These are phyloP conservation scores for Micractinium conductrix DNA, from an alignment of 139 green algal species.

Conservation along the genomic window DNA sequence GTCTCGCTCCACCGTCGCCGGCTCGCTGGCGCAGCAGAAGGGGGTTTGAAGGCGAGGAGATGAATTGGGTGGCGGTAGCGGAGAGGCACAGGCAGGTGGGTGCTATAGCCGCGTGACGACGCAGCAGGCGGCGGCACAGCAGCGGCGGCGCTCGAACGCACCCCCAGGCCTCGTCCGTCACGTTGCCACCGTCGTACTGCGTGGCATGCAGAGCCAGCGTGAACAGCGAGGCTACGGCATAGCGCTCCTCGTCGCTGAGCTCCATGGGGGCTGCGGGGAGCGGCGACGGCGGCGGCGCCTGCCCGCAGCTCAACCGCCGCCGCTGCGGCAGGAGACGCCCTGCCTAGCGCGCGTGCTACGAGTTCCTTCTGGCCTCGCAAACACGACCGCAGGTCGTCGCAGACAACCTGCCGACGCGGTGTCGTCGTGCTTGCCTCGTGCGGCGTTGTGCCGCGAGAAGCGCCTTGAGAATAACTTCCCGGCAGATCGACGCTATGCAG, in stretches of 20 bases:
- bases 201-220: conserved; percentile 72
- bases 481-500: no score
- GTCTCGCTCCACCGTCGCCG: conserved; percentile 21
- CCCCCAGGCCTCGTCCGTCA: conserved; percentile 2
- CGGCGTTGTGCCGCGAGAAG: no score
- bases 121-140: no score
- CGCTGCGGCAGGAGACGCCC: no score
- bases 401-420: no score
- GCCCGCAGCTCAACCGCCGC: no score
- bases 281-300: not conserved
- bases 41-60: not conserved
- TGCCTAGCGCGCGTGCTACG: no score
- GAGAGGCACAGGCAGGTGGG: not conserved
- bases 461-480: no score
- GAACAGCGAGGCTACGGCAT: conserved; percentile 69
- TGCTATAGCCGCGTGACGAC: not conserved
- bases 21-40: not conserved
- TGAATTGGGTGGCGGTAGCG: not conserved
- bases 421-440: no score
- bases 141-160: not conserved
- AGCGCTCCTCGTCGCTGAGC: conserved; percentile 64
- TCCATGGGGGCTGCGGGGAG: conserved; percentile 56
- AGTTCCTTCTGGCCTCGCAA: no score
- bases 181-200: not conserved
- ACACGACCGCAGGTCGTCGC: no score